Evolutionary conservation across 2,329 filamentous ascomycete genomes (phyloP), one percentile per base, ranked within the genome.

Genomic region (Plectosphaerella cucumerina): DNA sequence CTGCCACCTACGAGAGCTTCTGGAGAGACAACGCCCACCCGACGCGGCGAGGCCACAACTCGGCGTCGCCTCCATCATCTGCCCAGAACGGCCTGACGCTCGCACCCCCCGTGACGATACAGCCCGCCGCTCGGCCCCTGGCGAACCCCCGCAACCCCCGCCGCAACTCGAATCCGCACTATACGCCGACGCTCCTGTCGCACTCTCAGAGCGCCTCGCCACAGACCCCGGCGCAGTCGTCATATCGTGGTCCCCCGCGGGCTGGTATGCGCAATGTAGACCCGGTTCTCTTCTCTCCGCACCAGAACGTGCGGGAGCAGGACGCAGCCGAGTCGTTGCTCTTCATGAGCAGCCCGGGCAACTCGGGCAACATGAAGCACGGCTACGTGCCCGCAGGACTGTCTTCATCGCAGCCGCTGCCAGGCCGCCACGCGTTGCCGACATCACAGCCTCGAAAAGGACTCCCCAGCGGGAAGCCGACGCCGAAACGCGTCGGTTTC

Each of bases 311-410:
- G 9, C 81, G 87, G 48, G 89, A 94, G 62, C 87, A 91, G 61
- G 89, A 93, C 60, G 89, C 89, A 6, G 84, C 93, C 44, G 89
- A 92, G 62, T 87, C 87, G 1, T 70, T 94, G 21, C 73, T 93
- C 22, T 91, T 92, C 62, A 87, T 94, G 83, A 90, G 88, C 61
- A 89, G 86, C 55, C 87, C 87, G 0, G 85, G 85, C 15, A 88
- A 89, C 65, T 86, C 86, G 43, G 75, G 80, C 41, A 84, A 82
- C 53, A 67, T 85, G 59, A 81, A 81, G 55, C 79, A 80, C 53
- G 63, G 68, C 10, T 82, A 82, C 52, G 74, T 79, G 1, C 68
- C 72, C 0, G 26, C 12, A 31, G 62, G 69, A 0, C 64, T 64
- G 11, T 72, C 72, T 2, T 49, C 53, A 12, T 48, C 47, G 12